Base-by-base conservation (phyloP, 306 rosid species). In the Dalbergia cochinchinensis region DNA sequence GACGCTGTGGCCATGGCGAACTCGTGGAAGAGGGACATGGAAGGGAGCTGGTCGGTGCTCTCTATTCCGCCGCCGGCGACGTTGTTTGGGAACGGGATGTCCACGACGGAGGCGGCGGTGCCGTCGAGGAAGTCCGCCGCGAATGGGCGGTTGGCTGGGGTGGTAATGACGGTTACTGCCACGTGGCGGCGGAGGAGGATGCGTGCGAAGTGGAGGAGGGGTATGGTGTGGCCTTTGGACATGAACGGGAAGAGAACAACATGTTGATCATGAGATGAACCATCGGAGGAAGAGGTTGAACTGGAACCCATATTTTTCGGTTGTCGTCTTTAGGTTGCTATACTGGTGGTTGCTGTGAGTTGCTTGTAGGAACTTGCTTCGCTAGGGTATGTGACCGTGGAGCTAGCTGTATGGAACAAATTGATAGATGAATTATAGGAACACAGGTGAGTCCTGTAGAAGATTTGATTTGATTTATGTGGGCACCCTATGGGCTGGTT, bases 141-240 rank as follows among this genome's bases (percentile, higher is more conserved):
- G 44, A 77, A 77, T 1, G 73, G 57, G 33, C 5, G 57, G 73
- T 77, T 77, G 7, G 55, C 31, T 0, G 80, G 31, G 55, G 80
- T 77, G 33, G 80, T 77, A 42, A 65, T 58, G 65, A 77, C 12
- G 31, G 80, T 77, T 11, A 77, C 80, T 0, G 73, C 14, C 11
- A 14, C 22, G 39, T 67, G 6, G 11, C 55, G 72, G 14, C 54
- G 65, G 73, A 35, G 73, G 64, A 76, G 80, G 57, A 53, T 5
- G 13, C 13, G n/a, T 42, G 73, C 73, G 31, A 77, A 77, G 4
- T 77, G 65, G 42, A 77, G 73, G 57, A 77, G 80, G 5, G 80
- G 80, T 35, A 65, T 19, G 53, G 65, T 77, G 42, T 77, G 80
- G 16, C 80, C 80, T 51, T 77, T 77, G 31, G 80, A 51, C 80